A percentile compares a stretch with the other conserved stretches of the same genome.
These are phyloP conservation scores for Podaxis pistillaris DNA, from an alignment of 768 basidiomycete species.

Conservation along the genomic window DNA sequence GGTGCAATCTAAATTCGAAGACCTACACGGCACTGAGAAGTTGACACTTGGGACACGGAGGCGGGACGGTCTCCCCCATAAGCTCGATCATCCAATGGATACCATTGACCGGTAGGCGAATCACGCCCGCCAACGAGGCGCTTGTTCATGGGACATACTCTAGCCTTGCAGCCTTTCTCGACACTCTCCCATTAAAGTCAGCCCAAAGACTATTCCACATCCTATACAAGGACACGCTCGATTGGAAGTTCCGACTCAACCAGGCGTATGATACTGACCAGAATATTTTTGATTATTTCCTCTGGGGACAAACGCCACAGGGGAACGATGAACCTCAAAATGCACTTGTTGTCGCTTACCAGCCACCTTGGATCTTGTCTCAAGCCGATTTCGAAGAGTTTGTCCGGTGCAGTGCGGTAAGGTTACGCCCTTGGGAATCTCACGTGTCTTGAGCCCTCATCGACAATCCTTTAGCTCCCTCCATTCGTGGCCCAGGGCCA, in stretches of 20 bases:
- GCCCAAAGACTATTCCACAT: constrained; percentile 46
- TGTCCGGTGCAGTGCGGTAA: constrained; percentile 40
- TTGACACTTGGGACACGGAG: constrained; percentile 11
- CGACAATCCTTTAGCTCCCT: constrained; percentile 35
- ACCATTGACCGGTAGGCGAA: constrained; percentile 41
- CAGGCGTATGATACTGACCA: constrained; percentile 25
- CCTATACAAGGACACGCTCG: constrained; percentile 37
- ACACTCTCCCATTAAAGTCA: constrained; percentile 49
- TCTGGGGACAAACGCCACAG: constrained; percentile 32
- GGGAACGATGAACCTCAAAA: constrained; percentile 24
- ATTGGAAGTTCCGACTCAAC: constrained; percentile 40
- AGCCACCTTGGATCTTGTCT: constrained; percentile 60
- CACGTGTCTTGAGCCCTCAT: constrained; percentile 11
- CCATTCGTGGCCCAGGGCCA: constrained; percentile 31
- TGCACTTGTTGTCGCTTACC: constrained; percentile 53
- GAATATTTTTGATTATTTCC: constrained; percentile 41
- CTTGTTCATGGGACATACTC: not conserved
- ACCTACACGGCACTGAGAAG: not conserved
- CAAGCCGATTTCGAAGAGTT: constrained; percentile 54
- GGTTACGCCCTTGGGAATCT: constrained; percentile 11
- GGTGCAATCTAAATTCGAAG: not conserved
- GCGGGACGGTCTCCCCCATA: constrained; percentile 28
- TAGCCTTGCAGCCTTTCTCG: constrained; percentile 11
- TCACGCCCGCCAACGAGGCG: not conserved
- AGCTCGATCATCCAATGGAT: constrained; percentile 34